Conservation (phyloP, 2,329 filamentous ascomycete genomes). For the Sporothrix dimorphospora region DNA sequence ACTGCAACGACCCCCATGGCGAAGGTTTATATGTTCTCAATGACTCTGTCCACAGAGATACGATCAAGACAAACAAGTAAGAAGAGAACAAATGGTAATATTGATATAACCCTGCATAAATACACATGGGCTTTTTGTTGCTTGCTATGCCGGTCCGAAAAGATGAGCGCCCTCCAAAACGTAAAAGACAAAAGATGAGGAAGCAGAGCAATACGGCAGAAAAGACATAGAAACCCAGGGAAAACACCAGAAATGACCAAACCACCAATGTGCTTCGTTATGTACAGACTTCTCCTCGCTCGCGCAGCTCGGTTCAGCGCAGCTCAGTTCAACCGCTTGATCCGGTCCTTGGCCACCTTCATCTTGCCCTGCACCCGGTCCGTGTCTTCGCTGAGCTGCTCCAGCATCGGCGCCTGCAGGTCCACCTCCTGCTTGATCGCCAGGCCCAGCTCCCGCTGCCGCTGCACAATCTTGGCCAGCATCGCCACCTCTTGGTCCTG, state of each 20-base stretch:
- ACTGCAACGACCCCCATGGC: neutral
- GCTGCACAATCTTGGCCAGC: constrained; percentile 68
- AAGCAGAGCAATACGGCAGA: neutral
- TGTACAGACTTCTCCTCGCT: too few species aligned
- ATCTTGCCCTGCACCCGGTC: constrained; percentile 70
- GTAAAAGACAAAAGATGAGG: neutral
- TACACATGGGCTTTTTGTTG: neutral
- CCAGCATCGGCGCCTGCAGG: constrained; percentile 71
- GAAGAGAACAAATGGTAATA: neutral
- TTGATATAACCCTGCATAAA: neutral
- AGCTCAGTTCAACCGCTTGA: constrained; percentile 65
- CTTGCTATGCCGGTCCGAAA: constrained; percentile 16
- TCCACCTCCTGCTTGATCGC: constrained; percentile 75
- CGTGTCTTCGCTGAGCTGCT: constrained; percentile 66
- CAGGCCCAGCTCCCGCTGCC: constrained; percentile 77
- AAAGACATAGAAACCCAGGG: neutral
- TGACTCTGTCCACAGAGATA: neutral
- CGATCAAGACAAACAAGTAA: too few species aligned
- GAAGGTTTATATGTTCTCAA: neutral
- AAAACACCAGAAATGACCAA: neutral
- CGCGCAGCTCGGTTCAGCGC: too few species aligned
- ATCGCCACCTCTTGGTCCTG: constrained; percentile 75
- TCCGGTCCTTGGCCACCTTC: constrained; percentile 71
- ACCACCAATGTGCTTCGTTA: neutral
- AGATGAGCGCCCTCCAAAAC: neutral